Evolutionary conservation across 139 green algal species (phyloP).

Genomic region (Coelastrella sp.): DNA sequence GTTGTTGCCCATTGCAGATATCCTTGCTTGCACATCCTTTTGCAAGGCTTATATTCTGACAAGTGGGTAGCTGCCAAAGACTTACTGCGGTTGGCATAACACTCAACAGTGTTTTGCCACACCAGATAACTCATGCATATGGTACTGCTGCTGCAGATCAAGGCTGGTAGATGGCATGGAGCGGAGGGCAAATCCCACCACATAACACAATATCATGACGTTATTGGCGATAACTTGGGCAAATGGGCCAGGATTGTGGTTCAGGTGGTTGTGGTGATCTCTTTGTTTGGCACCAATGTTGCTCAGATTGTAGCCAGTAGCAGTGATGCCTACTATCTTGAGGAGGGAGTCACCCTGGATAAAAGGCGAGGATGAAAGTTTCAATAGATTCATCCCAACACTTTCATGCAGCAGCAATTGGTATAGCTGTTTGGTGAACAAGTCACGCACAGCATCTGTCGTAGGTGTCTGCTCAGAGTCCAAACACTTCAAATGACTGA

Average conservation of each 20-base stretch:
- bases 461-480: too few species aligned
- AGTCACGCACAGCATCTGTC: too few species aligned
- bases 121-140: background rate
- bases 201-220: constrained; percentile 22
- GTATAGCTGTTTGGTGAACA: too few species aligned
- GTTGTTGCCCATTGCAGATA: too few species aligned
- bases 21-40: too few species aligned
- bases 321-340: constrained; percentile 41
- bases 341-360: background rate
- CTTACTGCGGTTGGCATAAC: background rate
- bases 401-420: background rate
- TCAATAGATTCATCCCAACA: background rate
- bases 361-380: constrained; percentile 1
- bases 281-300: constrained; percentile 44
- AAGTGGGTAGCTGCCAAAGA: background rate
- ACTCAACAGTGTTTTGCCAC: background rate
- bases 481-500: too few species aligned
- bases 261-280: constrained; percentile 36
- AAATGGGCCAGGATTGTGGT: constrained; percentile 22
- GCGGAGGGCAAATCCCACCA: constrained; percentile 27
- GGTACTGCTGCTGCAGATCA: constrained; percentile 16
- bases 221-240: constrained; percentile 27
- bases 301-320: constrained; percentile 31
- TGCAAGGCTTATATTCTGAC: too few species aligned
- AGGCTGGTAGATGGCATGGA: constrained; percentile 24